phyloP scores from a whole-genome alignment of 1,284 basidiomycete genomes.

The Quambalaria eucalypti region DNA sequence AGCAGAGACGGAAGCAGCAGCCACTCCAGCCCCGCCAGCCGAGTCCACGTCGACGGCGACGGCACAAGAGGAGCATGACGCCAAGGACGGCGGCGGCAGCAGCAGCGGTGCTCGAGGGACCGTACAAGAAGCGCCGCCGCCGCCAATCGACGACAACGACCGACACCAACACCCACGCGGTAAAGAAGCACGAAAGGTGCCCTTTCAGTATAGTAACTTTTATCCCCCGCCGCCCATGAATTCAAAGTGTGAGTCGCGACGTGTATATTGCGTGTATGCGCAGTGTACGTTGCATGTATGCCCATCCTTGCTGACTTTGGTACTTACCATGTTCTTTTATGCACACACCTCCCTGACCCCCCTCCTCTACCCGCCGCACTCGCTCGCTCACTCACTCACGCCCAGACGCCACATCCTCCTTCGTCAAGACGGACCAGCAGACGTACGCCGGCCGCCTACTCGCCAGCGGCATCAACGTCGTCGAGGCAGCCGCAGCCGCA shows the following conservation, averaged over 20 bases:
- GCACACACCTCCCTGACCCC: too few relatives aligned
- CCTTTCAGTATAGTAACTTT: conserved; percentile 37
- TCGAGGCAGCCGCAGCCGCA: conserved; percentile 9
- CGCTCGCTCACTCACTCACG: neutral
- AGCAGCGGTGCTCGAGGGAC: too few relatives aligned
- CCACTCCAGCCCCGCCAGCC: too few relatives aligned
- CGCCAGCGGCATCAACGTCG: conserved; percentile 11
- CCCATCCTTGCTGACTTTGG: neutral
- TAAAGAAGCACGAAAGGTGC: conserved; percentile 22
- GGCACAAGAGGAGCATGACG: too few relatives aligned
- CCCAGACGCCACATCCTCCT: conserved; percentile 37
- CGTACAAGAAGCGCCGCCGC: too few relatives aligned
- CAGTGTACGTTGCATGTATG: neutral
- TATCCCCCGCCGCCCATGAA: conserved; percentile 39
- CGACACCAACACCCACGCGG: too few relatives aligned
- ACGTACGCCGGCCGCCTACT: conserved; percentile 7
- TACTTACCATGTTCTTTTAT: too few relatives aligned
- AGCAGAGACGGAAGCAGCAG: too few relatives aligned
- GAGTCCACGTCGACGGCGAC: too few relatives aligned
- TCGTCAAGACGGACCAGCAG: conserved; percentile 42
- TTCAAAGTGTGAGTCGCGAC: conserved; percentile 39
- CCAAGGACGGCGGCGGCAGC: too few relatives aligned
- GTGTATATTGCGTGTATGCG: neutral
- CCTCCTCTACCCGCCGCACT: neutral
- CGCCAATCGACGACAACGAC: too few relatives aligned